phyloP scores from a whole-genome alignment of 495 filamentous ascomycete genomes.

The Amorphotheca resinae region DNA sequence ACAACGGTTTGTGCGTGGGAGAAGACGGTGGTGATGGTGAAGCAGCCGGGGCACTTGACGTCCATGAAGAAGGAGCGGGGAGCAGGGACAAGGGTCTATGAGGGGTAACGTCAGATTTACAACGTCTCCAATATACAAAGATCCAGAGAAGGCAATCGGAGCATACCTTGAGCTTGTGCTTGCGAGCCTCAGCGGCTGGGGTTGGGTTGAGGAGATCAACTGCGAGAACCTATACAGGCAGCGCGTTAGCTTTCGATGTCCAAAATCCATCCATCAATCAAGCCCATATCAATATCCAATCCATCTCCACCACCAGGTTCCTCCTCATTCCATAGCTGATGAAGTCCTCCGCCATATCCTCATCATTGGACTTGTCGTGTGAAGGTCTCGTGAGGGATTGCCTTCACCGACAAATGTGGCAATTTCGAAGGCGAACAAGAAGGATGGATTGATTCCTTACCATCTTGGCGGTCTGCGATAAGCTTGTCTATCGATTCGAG shows the following conservation, averaged over 20 bases:
- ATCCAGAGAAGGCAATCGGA: not conserved
- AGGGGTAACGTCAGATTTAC: slow-evolving; percentile 16
- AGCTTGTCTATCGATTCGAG: slow-evolving; percentile 21
- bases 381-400: slow-evolving; percentile 17
- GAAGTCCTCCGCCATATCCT: slow-evolving; percentile 2
- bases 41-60: slow-evolving; percentile 99
- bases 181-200: slow-evolving; percentile 87
- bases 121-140: not conserved
- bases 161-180: slow-evolving; percentile 99
- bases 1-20: slow-evolving; percentile 99
- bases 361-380: not conserved
- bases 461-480: slow-evolving; percentile 41
- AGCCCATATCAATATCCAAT: slow-evolving; percentile 1
- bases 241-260: slow-evolving; percentile 16
- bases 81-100: slow-evolving; percentile 78
- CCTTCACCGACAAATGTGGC: slow-evolving; percentile 16
- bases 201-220: slow-evolving; percentile 98
- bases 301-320: slow-evolving; percentile 3
- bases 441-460: slow-evolving; percentile 30
- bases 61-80: slow-evolving; percentile 99
- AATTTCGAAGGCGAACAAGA: not conserved
- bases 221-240: slow-evolving; percentile 75
- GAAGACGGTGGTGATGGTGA: slow-evolving; percentile 99
- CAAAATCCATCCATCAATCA: slow-evolving; percentile 13
- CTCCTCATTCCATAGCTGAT: not conserved